Evolutionary conservation across 148 eudicot genomes (phyloP).

Genomic region (Fagopyrum esculentum): DNA sequence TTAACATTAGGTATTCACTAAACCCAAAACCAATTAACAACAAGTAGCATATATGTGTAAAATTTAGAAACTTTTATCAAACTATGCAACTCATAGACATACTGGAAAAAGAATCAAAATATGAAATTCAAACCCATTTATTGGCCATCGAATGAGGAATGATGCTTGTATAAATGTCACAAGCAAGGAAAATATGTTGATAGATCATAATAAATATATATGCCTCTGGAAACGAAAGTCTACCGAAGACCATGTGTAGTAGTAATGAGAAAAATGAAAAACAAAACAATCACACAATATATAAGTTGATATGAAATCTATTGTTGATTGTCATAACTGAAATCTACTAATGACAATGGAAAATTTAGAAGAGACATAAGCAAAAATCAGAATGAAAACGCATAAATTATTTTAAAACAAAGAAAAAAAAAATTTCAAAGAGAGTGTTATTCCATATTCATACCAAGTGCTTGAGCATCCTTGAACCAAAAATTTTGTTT

Average conservation of each 20-base stretch:
- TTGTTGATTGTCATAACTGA: too few relatives aligned
- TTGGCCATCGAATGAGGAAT: slow-evolving; percentile 43
- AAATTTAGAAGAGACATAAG: too few relatives aligned
- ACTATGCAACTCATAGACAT: neutral
- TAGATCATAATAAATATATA: slow-evolving; percentile 44
- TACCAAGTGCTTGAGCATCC: too few relatives aligned
- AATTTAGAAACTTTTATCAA: neutral
- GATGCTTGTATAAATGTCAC: slow-evolving; percentile 48
- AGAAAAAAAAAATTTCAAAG: too few relatives aligned
- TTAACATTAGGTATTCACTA: neutral
- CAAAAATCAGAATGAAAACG: too few relatives aligned
- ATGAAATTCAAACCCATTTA: slow-evolving; percentile 21
- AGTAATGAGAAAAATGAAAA: neutral
- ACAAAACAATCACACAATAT: neutral
- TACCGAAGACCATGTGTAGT: slow-evolving; percentile 24
- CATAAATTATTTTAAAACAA: too few relatives aligned
- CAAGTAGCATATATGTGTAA: neutral
- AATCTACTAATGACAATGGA: too few relatives aligned
- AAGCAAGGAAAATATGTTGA: slow-evolving; percentile 58
- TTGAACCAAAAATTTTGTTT: too few relatives aligned
- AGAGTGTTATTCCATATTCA: too few relatives aligned
- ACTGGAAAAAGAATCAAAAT: neutral
- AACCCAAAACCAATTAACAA: neutral
- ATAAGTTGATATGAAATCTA: too few relatives aligned
- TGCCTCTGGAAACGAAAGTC: slow-evolving; percentile 51